Conservation (phyloP, 2,329 filamentous ascomycete genomes). For the Aureobasidium sp. region DNA sequence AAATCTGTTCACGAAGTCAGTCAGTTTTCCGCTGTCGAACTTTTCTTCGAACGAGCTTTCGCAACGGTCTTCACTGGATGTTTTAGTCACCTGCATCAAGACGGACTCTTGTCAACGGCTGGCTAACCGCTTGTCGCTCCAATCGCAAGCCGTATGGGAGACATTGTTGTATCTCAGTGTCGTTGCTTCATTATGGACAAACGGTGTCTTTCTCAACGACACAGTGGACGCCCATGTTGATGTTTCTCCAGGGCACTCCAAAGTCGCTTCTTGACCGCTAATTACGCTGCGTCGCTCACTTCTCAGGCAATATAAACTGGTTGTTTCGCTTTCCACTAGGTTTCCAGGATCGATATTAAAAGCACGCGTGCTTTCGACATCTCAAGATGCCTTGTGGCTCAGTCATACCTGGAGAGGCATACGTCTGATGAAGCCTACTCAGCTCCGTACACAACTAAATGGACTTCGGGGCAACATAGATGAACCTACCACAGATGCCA, state of each 20-base stretch:
- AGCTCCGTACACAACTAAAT: too few relatives aligned
- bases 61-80: neutral
- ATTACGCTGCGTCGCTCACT: neutral
- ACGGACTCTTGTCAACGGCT: neutral
- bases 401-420: too few relatives aligned
- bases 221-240: neutral
- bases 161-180: neutral
- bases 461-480: too few relatives aligned
- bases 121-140: neutral
- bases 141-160: neutral
- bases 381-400: neutral
- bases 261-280: neutral
- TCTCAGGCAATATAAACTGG: neutral
- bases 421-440: too few relatives aligned
- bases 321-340: neutral
- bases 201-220: neutral
- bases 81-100: neutral
- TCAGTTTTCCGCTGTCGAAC: neutral
- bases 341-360: neutral
- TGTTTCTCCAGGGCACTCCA: neutral
- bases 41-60: neutral
- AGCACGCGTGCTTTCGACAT: neutral
- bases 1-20: neutral
- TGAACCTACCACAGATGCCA: too few relatives aligned
- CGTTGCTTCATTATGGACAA: neutral